A percentile compares a stretch with the other conserved stretches of the same genome.
Conservation (phyloP, 352 stramenopile genomes). For the Phytophthora tubulina region DNA sequence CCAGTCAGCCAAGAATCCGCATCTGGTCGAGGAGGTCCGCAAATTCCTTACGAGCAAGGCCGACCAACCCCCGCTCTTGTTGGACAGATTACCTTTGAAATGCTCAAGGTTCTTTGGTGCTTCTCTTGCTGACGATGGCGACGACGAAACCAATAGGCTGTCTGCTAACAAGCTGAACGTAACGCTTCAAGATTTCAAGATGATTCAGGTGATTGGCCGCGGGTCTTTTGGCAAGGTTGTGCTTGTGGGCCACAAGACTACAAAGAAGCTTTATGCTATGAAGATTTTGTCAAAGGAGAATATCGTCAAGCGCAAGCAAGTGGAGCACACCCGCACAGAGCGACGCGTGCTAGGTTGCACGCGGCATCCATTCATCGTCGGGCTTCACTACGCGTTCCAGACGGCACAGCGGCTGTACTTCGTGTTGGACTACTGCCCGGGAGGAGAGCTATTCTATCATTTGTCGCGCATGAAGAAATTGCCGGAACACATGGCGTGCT, state of each 20-base stretch:
- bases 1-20: conserved; percentile 76
- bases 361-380: conserved; percentile 90
- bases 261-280: conserved; percentile 91
- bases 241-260: conserved; percentile 87
- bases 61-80: conserved; percentile 80
- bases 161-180: conserved; percentile 54
- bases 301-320: conserved; percentile 91
- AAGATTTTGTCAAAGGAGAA: conserved; percentile 94
- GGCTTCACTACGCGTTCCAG: conserved; percentile 89
- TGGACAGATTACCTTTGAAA: conserved; percentile 72
- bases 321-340: conserved; percentile 90
- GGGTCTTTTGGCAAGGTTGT: conserved; percentile 94
- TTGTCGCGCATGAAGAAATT: conserved; percentile 89
- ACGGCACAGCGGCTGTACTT: conserved; percentile 96
- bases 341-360: conserved; percentile 86
- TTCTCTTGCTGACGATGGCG: conserved; percentile 64
- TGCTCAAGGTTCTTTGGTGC: conserved; percentile 77
- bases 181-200: conserved; percentile 79
- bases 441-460: conserved; percentile 91
- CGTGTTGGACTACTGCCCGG: conserved; percentile 93
- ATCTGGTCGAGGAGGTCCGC: conserved; percentile 80
- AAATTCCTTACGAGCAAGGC: conserved; percentile 86
- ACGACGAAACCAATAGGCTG: conserved; percentile 44
- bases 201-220: conserved; percentile 92
- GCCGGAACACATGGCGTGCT: conserved; percentile 89